Evolutionary conservation across 805 yeast species (phyloP).

Genomic region (Starmerella asiatica): DNA sequence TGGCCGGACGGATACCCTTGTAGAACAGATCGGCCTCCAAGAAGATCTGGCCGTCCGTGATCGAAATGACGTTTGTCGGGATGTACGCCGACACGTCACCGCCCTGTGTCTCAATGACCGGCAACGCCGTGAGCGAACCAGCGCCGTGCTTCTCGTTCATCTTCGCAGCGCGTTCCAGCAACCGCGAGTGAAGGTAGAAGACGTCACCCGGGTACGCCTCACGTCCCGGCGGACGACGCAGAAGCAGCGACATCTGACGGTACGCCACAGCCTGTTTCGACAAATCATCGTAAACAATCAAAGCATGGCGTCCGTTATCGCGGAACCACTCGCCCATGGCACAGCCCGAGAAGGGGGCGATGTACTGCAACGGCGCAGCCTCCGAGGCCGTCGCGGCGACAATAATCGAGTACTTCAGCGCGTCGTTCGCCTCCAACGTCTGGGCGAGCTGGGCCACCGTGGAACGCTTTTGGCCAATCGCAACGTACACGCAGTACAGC

Average conservation of each 20-base stretch:
- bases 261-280: conserved; percentile 99
- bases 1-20: conserved; percentile 99
- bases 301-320: conserved; percentile 97
- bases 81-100: conserved; percentile 98
- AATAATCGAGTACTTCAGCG: conserved; percentile 91
- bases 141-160: conserved; percentile 79
- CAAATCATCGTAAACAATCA: conserved; percentile 94
- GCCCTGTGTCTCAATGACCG: conserved; percentile 96
- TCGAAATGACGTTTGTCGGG: conserved; percentile 95
- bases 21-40: conserved; percentile 98
- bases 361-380: conserved; percentile 99
- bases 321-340: conserved; percentile 99
- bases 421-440: conserved; percentile 96
- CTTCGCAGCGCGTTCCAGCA: conserved; percentile 96
- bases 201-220: conserved; percentile 97
- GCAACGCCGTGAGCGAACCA: conserved; percentile 92
- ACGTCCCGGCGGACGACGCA: conserved; percentile 96
- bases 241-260: conserved; percentile 95
- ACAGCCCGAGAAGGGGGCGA: conserved; percentile 99
- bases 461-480: conserved; percentile 99
- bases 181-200: conserved; percentile 88
- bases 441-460: conserved; percentile 99
- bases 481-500: conserved; percentile 99
- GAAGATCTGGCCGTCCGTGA: conserved; percentile 96
- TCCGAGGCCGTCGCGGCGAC: conserved; percentile 99